Evolutionary conservation across 345 rosid species (phyloP).

Genomic region (Cardiospermum halicacabum): DNA sequence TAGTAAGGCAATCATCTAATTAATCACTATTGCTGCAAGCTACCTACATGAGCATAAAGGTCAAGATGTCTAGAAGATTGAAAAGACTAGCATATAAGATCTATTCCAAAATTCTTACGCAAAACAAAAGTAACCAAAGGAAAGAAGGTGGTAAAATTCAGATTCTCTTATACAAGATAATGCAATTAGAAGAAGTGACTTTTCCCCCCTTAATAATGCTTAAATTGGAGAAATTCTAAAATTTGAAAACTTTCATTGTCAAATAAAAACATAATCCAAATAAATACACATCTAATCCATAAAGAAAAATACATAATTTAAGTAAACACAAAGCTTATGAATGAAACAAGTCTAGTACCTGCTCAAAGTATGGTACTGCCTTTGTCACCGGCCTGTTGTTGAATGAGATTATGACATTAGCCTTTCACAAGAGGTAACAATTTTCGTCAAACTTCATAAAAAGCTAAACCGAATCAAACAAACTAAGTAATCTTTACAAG

Average conservation of each 20-base stretch:
- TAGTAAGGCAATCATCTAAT: conserved; percentile 9
- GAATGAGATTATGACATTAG: conserved; percentile 86
- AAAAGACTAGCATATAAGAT: too few species aligned
- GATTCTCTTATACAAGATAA: not conserved
- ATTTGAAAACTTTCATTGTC: not conserved
- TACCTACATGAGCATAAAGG: not conserved
- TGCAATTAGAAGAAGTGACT: not conserved
- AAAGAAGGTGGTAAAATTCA: not conserved
- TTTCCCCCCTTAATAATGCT: not conserved
- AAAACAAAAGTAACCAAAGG: not conserved
- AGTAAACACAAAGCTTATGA: not conserved
- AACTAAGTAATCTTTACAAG: conserved; percentile 22
- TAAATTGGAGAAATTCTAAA: not conserved
- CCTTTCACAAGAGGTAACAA: conserved; percentile 62
- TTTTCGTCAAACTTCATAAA: conserved; percentile 42
- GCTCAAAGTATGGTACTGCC: conserved; percentile 97
- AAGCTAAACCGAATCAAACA: conserved; percentile 15
- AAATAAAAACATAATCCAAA: not conserved
- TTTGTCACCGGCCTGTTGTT: conserved; percentile 94
- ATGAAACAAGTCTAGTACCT: conserved; percentile 41
- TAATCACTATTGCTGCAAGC: not conserved
- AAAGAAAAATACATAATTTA: not conserved
- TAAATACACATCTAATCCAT: not conserved
- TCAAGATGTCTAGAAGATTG: not conserved
- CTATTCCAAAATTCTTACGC: not conserved